phyloP scores from a whole-genome alignment of 306 rosid genomes.

The Gastrolobium villosum region DNA sequence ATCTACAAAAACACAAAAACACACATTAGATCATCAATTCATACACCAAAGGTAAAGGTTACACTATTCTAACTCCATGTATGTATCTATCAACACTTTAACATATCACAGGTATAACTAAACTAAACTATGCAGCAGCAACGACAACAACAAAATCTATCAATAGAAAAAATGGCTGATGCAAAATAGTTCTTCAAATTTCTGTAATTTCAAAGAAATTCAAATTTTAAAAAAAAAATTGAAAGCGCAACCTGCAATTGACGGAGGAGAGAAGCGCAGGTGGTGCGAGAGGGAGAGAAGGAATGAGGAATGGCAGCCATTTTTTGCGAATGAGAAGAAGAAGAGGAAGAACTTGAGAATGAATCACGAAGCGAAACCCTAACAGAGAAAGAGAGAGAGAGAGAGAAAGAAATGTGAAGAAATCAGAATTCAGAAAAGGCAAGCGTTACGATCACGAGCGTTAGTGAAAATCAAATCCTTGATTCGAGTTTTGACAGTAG shows the following conservation, averaged over 20 bases:
- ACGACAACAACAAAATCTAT: neutral
- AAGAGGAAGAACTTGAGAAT: neutral
- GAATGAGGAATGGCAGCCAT: slow-evolving; percentile 61
- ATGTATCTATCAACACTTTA: neutral
- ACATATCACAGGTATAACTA: neutral
- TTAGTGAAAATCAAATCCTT: slow-evolving; percentile 43
- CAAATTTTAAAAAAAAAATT: slow-evolving; percentile 1
- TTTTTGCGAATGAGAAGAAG: slow-evolving; percentile 26
- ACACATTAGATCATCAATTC: slow-evolving; percentile 9
- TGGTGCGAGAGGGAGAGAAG: slow-evolving; percentile 82
- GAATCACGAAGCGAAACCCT: slow-evolving; percentile 39
- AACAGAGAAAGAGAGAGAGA: neutral
- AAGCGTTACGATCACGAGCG: slow-evolving; percentile 41
- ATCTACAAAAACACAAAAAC: slow-evolving; percentile 46
- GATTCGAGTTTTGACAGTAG: slow-evolving; percentile 27
- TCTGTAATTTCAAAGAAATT: no score
- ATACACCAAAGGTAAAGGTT: neutral
- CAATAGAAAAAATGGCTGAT: no score
- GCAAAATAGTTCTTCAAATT: no score
- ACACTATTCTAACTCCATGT: neutral
- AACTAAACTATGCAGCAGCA: neutral
- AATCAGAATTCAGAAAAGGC: slow-evolving; percentile 34
- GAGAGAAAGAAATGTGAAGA: neutral
- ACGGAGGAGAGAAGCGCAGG: slow-evolving; percentile 91
- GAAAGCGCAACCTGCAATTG: slow-evolving; percentile 73